These are phyloP conservation scores for Plasmodium malariae DNA, from an alignment of 169 alveolate species.

Conservation along the genomic window DNA sequence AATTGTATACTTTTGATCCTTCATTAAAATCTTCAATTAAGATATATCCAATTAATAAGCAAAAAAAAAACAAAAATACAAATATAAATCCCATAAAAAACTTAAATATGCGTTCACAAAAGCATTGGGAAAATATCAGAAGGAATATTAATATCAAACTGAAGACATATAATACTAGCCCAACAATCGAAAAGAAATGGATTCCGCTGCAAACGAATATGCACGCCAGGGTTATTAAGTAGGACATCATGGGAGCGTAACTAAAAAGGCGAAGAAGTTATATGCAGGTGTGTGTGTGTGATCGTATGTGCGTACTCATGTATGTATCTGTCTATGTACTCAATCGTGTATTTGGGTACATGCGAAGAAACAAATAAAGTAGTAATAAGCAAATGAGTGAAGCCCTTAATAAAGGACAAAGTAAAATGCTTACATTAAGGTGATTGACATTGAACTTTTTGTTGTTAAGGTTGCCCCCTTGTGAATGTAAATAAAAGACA, in stretches of 20 bases:
- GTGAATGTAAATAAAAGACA: constrained; percentile 77
- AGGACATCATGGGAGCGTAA: constrained; percentile 73
- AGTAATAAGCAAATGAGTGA: no score
- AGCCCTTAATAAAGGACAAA: no score
- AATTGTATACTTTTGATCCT: constrained; percentile 66
- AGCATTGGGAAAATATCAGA: constrained; percentile 73
- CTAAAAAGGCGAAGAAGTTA: constrained; percentile 15
- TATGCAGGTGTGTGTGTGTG: not conserved
- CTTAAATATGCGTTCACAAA: constrained; percentile 71
- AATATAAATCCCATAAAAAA: constrained; percentile 74
- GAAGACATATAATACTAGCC: constrained; percentile 46
- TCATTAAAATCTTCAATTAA: constrained; percentile 75
- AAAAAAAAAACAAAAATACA: constrained; percentile 60
- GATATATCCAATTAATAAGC: constrained; percentile 63
- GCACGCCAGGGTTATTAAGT: constrained; percentile 61
- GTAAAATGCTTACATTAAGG: constrained; percentile 49
- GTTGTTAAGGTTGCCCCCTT: constrained; percentile 75
- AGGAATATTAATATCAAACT: constrained; percentile 54
- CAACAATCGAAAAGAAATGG: constrained; percentile 58
- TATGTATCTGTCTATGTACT: no score
- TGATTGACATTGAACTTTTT: constrained; percentile 55
- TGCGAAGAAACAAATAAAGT: no score
- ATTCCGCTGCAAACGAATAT: constrained; percentile 76
- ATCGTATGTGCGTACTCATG: no score
- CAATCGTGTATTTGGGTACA: no score